A percentile compares a stretch with the other conserved stretches of the same genome.
Evolutionary conservation across 2,329 filamentous ascomycete species (phyloP).

Genomic region (Verticillium nubilum): DNA sequence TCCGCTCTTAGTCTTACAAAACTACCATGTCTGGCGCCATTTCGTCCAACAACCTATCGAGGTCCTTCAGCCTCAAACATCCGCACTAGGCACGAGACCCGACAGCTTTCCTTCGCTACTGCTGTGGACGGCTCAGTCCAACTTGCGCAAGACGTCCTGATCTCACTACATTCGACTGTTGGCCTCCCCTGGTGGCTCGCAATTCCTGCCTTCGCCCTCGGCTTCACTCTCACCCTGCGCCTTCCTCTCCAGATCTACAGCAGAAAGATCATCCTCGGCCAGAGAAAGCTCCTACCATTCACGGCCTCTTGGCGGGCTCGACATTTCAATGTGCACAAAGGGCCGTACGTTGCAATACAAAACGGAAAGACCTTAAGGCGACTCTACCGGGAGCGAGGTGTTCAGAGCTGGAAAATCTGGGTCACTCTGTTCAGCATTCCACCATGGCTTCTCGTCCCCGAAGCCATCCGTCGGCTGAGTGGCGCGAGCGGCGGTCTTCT

Average conservation of each 20-base stretch:
- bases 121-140: conserved; percentile 13
- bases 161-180: conserved; percentile 30
- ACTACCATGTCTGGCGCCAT: background rate
- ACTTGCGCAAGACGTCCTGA: background rate
- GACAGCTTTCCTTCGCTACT: conserved; percentile 24
- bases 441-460: conserved; percentile 45
- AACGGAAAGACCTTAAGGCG: conserved; percentile 22
- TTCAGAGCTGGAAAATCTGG: conserved; percentile 42
- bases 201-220: conserved; percentile 46
- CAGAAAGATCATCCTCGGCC: conserved; percentile 21
- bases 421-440: conserved; percentile 34
- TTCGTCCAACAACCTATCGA: conserved; percentile 3
- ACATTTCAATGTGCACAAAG: background rate
- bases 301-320: conserved; percentile 22
- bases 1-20: background rate
- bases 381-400: conserved; percentile 31
- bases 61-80: background rate
- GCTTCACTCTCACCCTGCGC: conserved; percentile 37
- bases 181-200: conserved; percentile 48
- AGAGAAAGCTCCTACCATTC: conserved; percentile 22
- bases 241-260: conserved; percentile 40
- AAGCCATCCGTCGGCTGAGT: conserved; percentile 43
- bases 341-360: conserved; percentile 16
- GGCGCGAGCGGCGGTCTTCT: conserved; percentile 32
- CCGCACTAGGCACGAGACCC: background rate